These are phyloP conservation scores for Aspergillus hiratsukae DNA, from an alignment of 2,329 filamentous ascomycete genomes.

Conservation along the genomic window DNA sequence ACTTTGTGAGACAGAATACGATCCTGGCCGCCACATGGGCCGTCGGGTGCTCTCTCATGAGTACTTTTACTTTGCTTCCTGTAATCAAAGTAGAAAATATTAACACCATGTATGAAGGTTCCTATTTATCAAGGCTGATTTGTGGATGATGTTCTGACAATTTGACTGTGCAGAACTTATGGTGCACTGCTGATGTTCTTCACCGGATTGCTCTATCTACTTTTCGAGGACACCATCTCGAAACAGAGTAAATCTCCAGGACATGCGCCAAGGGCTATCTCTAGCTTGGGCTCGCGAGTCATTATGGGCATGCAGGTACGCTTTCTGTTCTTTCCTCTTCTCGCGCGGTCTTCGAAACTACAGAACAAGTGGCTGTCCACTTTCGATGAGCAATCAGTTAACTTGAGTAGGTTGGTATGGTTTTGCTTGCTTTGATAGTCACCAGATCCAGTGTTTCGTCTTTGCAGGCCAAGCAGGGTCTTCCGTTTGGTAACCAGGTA, in stretches of 20 bases:
- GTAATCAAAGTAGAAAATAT: constrained; percentile 80
- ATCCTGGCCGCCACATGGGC: constrained; percentile 67
- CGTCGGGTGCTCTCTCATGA: constrained; percentile 75
- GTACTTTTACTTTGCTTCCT: constrained; percentile 81
- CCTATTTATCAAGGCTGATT: not conserved
- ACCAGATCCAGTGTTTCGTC: constrained; percentile 83
- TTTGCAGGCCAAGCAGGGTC: constrained; percentile 75
- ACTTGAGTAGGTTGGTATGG: constrained; percentile 60
- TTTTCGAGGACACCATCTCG: constrained; percentile 66
- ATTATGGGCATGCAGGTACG: constrained; percentile 46
- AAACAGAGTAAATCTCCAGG: constrained; percentile 34
- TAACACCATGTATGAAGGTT: constrained; percentile 61
- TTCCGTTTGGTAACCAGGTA: constrained; percentile 82
- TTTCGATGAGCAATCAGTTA: not conserved
- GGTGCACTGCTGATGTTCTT: constrained; percentile 75
- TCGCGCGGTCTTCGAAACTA: not conserved
- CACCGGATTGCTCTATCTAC: constrained; percentile 71
- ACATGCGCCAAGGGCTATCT: constrained; percentile 12
- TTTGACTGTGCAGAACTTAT: constrained; percentile 50
- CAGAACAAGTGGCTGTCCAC: not conserved
- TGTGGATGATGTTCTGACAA: constrained; percentile 3
- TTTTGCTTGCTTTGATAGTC: constrained; percentile 75
- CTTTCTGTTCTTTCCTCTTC: not conserved
- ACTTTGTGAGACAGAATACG: constrained; percentile 65
- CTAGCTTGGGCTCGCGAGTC: constrained; percentile 34